Base-by-base conservation (phyloP, 1,284 basidiomycete species). In the Trametes versicolor region DNA sequence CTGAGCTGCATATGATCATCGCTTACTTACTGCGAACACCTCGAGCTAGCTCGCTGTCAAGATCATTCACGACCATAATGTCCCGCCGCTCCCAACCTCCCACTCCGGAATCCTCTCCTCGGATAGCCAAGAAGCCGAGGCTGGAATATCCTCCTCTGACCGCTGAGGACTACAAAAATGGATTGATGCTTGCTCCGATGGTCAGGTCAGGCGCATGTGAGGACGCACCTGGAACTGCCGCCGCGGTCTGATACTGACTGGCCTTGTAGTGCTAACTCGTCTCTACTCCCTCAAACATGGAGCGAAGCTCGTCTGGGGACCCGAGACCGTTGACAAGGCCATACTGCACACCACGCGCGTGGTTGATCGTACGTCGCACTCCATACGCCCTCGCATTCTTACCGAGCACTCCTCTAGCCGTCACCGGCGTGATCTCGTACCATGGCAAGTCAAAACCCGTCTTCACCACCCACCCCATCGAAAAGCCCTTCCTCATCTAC, bases 241-340 rank as follows among this genome's bases (percentile, higher is more conserved):
- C 41, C 65, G 17, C 63, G 53, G 17, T 21, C 66, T 29, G 54
- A 29, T 49, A 50, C 60, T 55, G 25, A 58, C 34, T 58, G 49
- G 29, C 21, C 62, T 1, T 27, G 27, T 72, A 94, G 92, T 96
- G 36, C 93, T 92, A 0, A 94, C 92, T 6, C 89, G 96, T 45
- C 78, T 97, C 19, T 91, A 96, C 69, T 90, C 95, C 9, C 83
- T 99, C 49, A 96, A 97, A 72, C 93, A 99, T 74, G 97, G 97
- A 2, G 97, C 97, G 2, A 90, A 91, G 17, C 84, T 99, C 5
- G 97, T 99, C 0, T 99, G 98, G 98, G 92, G 94, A 12, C 98
- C 97, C 0, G 98, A 99, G 76, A 93, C 96, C 51, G 93, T 99
- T 7, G 98, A 99, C 80, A 95, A 94, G 78, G 98, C 98, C 15